Percentiles rank a stretch among this genome's conserved stretches.
Conservation (phyloP, 2,329 filamentous ascomycete genomes). For the Aureobasidium sp. region DNA sequence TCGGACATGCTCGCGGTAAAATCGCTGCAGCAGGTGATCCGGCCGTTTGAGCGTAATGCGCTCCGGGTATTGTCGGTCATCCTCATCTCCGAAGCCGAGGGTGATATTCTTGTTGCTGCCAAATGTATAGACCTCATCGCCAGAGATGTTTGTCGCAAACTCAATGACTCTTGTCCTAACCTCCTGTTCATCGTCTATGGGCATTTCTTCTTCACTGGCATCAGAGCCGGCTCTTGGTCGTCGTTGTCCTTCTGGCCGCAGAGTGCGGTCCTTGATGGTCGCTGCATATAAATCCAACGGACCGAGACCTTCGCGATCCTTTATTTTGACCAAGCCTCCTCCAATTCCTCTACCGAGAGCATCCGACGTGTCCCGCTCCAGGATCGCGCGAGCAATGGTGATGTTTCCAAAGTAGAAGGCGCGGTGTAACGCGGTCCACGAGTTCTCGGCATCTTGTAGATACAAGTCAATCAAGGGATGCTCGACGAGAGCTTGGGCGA, state of each 20-base stretch:
- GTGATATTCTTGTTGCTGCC: slow-evolving; percentile 95
- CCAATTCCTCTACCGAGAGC: slow-evolving; percentile 58
- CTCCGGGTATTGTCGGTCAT: slow-evolving; percentile 90
- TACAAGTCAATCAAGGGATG: slow-evolving; percentile 82
- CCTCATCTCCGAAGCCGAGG: slow-evolving; percentile 88
- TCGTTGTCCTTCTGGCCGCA: slow-evolving; percentile 38
- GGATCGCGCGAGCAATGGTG: slow-evolving; percentile 71
- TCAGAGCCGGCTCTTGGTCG: slow-evolving; percentile 26
- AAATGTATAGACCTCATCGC: slow-evolving; percentile 87
- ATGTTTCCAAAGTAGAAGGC: slow-evolving; percentile 87
- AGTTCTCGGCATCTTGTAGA: slow-evolving; percentile 79
- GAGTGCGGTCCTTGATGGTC: slow-evolving; percentile 72
- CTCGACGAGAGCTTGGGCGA: slow-evolving; percentile 72
- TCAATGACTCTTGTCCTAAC: slow-evolving; percentile 33
- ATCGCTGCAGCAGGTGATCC: slow-evolving; percentile 64
- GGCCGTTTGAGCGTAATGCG: slow-evolving; percentile 70
- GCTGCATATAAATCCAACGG: slow-evolving; percentile 89
- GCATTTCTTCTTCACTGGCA: slow-evolving; percentile 42
- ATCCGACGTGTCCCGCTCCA: slow-evolving; percentile 69
- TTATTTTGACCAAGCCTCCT: slow-evolving; percentile 81
- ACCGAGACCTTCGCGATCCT: slow-evolving; percentile 89
- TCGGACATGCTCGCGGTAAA: slow-evolving; percentile 62
- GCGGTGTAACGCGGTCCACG: slow-evolving; percentile 91
- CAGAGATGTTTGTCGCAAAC: slow-evolving; percentile 38
- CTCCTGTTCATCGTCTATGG: slow-evolving; percentile 53